Evolutionary conservation across 2,329 filamentous ascomycete genomes (phyloP), one percentile per base, ranked within the genome.

Genomic region (Talaromyces marneffei): DNA sequence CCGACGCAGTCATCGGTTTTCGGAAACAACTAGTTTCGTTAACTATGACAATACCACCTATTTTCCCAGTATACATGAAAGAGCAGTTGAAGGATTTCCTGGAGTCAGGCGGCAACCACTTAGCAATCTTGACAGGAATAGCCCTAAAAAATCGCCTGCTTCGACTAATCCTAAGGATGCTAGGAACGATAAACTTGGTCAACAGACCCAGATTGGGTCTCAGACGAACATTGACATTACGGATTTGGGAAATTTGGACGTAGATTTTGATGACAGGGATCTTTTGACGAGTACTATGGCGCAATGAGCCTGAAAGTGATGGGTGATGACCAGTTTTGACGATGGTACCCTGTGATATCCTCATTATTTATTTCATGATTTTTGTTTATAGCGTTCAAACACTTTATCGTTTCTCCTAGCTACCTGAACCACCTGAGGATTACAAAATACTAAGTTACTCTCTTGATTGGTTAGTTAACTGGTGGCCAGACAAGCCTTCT

Each of bases 181-280:
- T 54, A 53, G 57, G 42, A 42, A 42, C 33, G 44, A 39, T 25
- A n/a, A 57, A 33, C 23, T 29, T 27, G 35, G 14, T 3, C 37
- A 48, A 6, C 29, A 33, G 20, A 18, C 31, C 12, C 23, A 20
- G 20, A 27, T 29, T 29, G 59, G 63, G n/a, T 56, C 60, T 18
- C 55, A 55, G 39, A 23, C 20, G 12, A 31, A 50, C 16, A 31
- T 59, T 5, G 33, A 62, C 39, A 31, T 40, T 10, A 52, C 5
- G 57, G 62, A 35, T 12, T 46, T n/a, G 65, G 68, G 29, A 66
- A 66, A 10, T 35, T 40, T 74, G n/a, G 74, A 75, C 50, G 27
- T 74, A 57, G 73, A 75, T 50, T 74, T 73, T 57, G 71, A 71
- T 0, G 74, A 70, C 37, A 71, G 75, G 23, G 73, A 72, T 42